Percentiles rank a stretch among this genome's conserved stretches.
phyloP scores from a whole-genome alignment of 2,329 filamentous ascomycete genomes.

The Capronia epimyces region DNA sequence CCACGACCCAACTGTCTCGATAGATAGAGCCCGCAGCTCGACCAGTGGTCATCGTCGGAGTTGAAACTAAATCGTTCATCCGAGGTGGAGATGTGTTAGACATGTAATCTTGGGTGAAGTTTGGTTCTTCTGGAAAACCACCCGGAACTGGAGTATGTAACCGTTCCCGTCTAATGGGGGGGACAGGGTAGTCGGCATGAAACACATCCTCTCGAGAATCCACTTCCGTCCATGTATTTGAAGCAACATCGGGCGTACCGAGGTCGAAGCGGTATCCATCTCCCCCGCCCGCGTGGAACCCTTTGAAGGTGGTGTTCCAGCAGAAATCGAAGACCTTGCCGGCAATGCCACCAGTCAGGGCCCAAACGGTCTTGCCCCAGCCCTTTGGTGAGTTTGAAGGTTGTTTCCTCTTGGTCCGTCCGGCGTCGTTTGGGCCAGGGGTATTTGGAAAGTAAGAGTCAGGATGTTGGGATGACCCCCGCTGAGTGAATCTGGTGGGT shows the following conservation, averaged over 20 bases:
- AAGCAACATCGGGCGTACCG: conserved; percentile 26
- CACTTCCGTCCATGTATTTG: conserved; percentile 32
- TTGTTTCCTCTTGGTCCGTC: conserved; percentile 3
- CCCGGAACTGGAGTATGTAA: conserved; percentile 49
- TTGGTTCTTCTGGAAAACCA: conserved; percentile 46
- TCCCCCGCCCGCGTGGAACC: conserved; percentile 83
- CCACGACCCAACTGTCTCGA: conserved; percentile 66
- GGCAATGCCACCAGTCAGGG: conserved; percentile 37
- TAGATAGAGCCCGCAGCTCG: conserved; percentile 36
- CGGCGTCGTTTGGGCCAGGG: neutral
- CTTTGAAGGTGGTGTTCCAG: conserved; percentile 64
- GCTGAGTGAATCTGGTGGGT: conserved; percentile 38
- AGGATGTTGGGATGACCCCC: conserved; percentile 28
- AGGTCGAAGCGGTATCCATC: conserved; percentile 58
- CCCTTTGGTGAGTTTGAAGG: conserved; percentile 24
- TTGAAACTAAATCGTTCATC: neutral
- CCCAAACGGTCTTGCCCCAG: conserved; percentile 41
- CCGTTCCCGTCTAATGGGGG: conserved; percentile 1
- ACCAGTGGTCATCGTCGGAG: neutral
- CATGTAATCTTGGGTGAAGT: conserved; percentile 44
- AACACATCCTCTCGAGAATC: conserved; percentile 32
- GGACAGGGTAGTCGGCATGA: conserved; percentile 14
- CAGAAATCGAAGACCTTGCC: conserved; percentile 85
- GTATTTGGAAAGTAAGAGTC: conserved; percentile 9
- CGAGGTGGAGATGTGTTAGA: conserved; percentile 29